Base-by-base conservation (phyloP, 176 grass and related monocot genomes). In the Pontederia crassipes region DNA sequence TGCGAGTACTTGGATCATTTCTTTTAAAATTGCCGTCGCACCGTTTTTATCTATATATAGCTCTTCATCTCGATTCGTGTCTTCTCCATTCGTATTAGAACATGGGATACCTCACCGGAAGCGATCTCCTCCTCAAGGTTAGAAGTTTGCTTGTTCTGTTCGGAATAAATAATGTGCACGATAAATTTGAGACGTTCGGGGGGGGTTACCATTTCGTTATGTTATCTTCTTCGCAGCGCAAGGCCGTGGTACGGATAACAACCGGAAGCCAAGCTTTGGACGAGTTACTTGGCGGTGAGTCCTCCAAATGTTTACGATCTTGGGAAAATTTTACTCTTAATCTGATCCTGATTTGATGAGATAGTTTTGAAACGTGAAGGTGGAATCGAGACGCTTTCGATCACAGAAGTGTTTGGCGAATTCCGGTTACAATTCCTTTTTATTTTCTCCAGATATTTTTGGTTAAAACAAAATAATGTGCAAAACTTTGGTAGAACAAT, bases 401-500 rank as follows among this genome's bases (percentile, higher is more conserved):
- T 95, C 71, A 95, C 90, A 40, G 86, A 95, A 69, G 86, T 86
- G 64, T 95, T 79, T 58, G 90, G 90, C n/a, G 90, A 95, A 80
- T 95, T 95, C 50, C 73, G 86, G 90, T 87, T 6, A 27, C 73
- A 72, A 35, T 60, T 75, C 65, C 11, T 46, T 12, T 27, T 79
- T 13, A 11, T 72, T 1, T 60, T 50, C 8, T 10, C 51, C 45
- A 20, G 28, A 75, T 40, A 11, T 40, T 28, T 28, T 64, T 6
- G 51, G 2, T 0, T 67, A 52, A 15, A 18, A 16, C 59, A 60
- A 10, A 20, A 46, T 46, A 45, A 16, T 58, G 55, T 17, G 1
- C 16, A 17, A 17, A 58, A 8, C 14, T 58, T 18, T 40, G 32
- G 32, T 40, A 7, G 32, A 40, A 1, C 1, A 40, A 40, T 35